Evolutionary conservation across 495 filamentous ascomycete genomes (phyloP).

Genomic region (Neurospora sp.): DNA sequence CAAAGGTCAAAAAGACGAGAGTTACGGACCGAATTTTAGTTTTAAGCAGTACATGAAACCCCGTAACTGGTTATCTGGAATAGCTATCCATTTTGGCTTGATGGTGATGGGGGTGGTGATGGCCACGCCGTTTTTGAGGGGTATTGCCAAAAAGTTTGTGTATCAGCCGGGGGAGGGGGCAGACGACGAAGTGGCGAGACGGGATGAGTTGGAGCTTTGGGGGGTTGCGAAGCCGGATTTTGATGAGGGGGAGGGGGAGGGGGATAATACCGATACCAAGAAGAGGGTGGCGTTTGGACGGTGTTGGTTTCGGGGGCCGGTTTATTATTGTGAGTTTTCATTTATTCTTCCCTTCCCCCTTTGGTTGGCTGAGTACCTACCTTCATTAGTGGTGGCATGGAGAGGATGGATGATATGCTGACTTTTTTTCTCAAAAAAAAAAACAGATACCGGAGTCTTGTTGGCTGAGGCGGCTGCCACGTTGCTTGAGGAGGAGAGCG

Average conservation of each 20-base stretch:
- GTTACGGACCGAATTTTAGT: constrained; percentile 65
- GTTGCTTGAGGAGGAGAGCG: constrained; percentile 44
- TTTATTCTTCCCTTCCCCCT: not conserved
- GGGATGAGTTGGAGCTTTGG: constrained; percentile 53
- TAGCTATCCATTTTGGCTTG: constrained; percentile 47
- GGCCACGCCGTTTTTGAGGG: constrained; percentile 28
- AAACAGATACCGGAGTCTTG: constrained; percentile 54
- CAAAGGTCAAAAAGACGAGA: constrained; percentile 10
- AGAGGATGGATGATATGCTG: too few relatives aligned
- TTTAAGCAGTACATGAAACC: constrained; percentile 60
- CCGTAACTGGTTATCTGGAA: constrained; percentile 47
- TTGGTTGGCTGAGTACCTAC: too few relatives aligned
- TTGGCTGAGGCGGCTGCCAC: constrained; percentile 61
- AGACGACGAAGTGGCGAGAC: constrained; percentile 40
- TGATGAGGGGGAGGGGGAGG: constrained; percentile 18
- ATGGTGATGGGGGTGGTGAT: constrained; percentile 42
- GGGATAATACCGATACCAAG: not conserved
- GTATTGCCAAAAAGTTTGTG: constrained; percentile 30
- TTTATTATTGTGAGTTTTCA: constrained; percentile 48
- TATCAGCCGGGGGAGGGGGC: constrained; percentile 61
- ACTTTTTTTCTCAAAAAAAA: not conserved
- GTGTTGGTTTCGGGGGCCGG: constrained; percentile 47
- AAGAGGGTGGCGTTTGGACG: constrained; percentile 45
- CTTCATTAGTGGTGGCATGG: not conserved
- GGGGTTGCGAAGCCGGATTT: constrained; percentile 56